Percentiles rank a stretch among this genome's conserved stretches.
phyloP scores from a whole-genome alignment of 1,284 basidiomycete genomes.

The Leucoagaricus sp. region DNA sequence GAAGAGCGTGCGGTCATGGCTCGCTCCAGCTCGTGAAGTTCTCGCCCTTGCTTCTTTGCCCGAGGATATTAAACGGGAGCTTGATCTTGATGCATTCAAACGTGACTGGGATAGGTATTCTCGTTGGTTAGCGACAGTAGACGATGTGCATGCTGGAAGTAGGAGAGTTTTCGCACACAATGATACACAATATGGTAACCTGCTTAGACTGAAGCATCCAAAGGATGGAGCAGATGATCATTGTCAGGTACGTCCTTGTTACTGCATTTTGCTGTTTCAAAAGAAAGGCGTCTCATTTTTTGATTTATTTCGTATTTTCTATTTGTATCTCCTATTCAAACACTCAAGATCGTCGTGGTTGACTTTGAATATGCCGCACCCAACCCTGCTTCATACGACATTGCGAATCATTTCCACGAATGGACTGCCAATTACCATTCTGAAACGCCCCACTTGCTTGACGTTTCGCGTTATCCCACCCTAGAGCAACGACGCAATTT shows the following conservation, averaged over 20 bases:
- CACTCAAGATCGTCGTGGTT: slow-evolving; percentile 81
- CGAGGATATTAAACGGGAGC: slow-evolving; percentile 40
- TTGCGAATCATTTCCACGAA: slow-evolving; percentile 95
- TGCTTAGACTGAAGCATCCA: slow-evolving; percentile 69
- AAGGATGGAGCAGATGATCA: slow-evolving; percentile 61
- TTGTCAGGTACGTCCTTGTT: slow-evolving; percentile 55
- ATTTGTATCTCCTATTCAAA: slow-evolving; percentile 9
- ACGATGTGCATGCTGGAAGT: slow-evolving; percentile 55
- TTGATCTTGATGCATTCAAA: slow-evolving; percentile 69
- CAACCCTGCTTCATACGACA: slow-evolving; percentile 89
- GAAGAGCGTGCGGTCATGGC: slow-evolving; percentile 67
- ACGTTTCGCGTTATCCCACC: slow-evolving; percentile 73
- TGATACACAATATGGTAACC: slow-evolving; percentile 92
- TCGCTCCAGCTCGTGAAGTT: slow-evolving; percentile 62
- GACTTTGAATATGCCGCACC: slow-evolving; percentile 94
- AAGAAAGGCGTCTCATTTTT: not conserved
- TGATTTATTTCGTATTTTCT: slow-evolving; percentile 11
- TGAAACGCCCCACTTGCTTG: slow-evolving; percentile 71
- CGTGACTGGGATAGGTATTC: slow-evolving; percentile 69
- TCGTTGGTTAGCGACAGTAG: slow-evolving; percentile 65
- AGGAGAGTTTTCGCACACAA: slow-evolving; percentile 84
- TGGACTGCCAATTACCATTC: slow-evolving; percentile 92
- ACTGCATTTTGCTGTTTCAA: not conserved
- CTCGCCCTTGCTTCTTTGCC: slow-evolving; percentile 54
- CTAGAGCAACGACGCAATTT: slow-evolving; percentile 77